Base-by-base conservation (phyloP, 371 early-diverging fungal genomes). In the Syncephalis fuscata region DNA sequence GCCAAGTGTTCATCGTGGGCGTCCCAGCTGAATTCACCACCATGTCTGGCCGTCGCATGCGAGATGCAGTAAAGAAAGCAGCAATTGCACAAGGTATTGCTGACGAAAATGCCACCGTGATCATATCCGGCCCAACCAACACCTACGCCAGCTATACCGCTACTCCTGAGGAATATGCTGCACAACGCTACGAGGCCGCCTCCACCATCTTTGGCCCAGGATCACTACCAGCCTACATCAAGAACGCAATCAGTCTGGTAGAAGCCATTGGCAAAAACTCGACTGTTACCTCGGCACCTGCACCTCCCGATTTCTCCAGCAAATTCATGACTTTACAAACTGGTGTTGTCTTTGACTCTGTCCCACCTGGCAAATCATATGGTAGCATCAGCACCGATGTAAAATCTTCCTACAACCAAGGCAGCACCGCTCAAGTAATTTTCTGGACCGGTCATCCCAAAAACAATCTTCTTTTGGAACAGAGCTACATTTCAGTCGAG, bases 141-240 rank as follows among this genome's bases (percentile, higher is more conserved):
- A 24, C 55, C 14, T 64, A 63, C 48, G 60, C 71, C 53, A 67
- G 68, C 25, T 80, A 80, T 49, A 66, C 72, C 46, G 58, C 75
- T 1, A 80, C 78, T 2, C 66, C 48, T 50, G 80, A 79, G 56
- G 80, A 79, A 52, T 79, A 79, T 44, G 64, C 69, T 43, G 61
- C 70, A 39, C 80, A 80, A 52, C 61, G 78, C 43, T 80, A 78
- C 51, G 80, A 80, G 63, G 80, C 69, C 8, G 80, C 67, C 1
- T 71, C 71, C 41, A 80, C 80, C 17, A 67, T 70, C 19, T 80
- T 67, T 57, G 80, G 80, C 1, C 78, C 76, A 2, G 49, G 75
- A 52, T 73, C 78, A 8, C 51, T 80, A 16, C 48, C 61, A 15
- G 80, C 65, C 1, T 74, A 78, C 57, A 64, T 73, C 19, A 51